Evolutionary conservation across 2,329 filamentous ascomycete genomes (phyloP).

Genomic region (Aspergillus sp.): DNA sequence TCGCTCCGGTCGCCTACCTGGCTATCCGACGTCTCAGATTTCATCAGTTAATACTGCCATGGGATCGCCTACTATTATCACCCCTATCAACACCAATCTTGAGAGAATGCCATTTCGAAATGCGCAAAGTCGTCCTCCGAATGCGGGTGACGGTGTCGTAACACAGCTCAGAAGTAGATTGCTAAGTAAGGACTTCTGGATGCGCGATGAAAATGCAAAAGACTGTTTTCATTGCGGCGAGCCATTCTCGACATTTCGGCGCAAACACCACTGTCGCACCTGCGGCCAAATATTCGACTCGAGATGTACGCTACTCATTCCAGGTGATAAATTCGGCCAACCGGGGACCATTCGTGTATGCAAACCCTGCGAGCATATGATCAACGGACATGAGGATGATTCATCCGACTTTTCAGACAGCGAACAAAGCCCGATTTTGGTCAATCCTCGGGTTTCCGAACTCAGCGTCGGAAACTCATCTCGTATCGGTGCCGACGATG

Average conservation of each 20-base stretch:
- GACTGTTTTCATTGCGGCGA: constrained; percentile 93
- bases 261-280: constrained; percentile 91
- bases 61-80: constrained; percentile 43
- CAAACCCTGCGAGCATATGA: constrained; percentile 87
- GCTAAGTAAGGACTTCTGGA: constrained; percentile 95
- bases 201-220: constrained; percentile 97
- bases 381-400: constrained; percentile 84
- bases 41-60: constrained; percentile 43
- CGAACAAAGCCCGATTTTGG: constrained; percentile 61
- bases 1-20: constrained; percentile 47
- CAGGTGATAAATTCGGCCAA: constrained; percentile 84
- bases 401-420: constrained; percentile 89
- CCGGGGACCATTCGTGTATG: constrained; percentile 83
- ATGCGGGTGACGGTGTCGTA: constrained; percentile 36
- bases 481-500: constrained; percentile 47
- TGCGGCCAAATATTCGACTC: constrained; percentile 99
- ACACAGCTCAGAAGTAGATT: constrained; percentile 79
- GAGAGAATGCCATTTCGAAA: constrained; percentile 20
- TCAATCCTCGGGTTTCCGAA: constrained; percentile 59
- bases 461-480: constrained; percentile 52
- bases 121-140: constrained; percentile 20
- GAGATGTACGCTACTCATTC: constrained; percentile 90
- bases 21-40: constrained; percentile 41
- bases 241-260: constrained; percentile 86
- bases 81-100: constrained; percentile 31